Evolutionary conservation across 306 rosid species (phyloP).

Genomic region (Purshia tridentata): DNA sequence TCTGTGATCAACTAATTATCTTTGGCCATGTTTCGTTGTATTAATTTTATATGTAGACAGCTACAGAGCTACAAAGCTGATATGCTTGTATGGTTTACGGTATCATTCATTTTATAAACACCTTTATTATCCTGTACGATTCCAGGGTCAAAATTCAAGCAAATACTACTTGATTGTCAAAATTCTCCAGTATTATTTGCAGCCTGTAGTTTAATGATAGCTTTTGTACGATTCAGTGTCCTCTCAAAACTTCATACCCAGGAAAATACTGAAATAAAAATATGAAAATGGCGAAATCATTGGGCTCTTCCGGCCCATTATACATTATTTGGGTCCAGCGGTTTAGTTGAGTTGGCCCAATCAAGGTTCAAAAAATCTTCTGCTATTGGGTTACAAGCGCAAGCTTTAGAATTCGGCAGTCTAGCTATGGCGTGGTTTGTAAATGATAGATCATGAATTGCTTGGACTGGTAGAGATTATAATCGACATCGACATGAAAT

Average conservation of each 20-base stretch:
- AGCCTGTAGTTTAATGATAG: neutral
- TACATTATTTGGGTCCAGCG: too few species aligned
- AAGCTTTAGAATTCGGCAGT: too few species aligned
- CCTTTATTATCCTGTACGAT: neutral
- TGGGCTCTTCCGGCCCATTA: too few species aligned
- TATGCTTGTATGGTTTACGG: slow-evolving; percentile 28
- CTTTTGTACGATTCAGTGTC: neutral
- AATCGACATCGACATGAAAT: neutral
- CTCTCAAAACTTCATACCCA: neutral
- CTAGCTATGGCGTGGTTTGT: too few species aligned
- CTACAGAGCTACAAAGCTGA: slow-evolving; percentile 8
- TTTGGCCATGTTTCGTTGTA: slow-evolving; percentile 18
- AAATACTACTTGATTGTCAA: neutral
- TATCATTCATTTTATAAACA: slow-evolving; percentile 18
- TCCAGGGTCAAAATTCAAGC: neutral
- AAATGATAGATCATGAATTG: too few species aligned
- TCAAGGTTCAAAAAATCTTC: too few species aligned
- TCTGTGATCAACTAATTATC: slow-evolving; percentile 22
- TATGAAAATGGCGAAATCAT: too few species aligned
- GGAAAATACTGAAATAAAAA: too few species aligned
- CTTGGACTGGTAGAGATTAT: too few species aligned
- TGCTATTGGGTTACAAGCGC: too few species aligned
- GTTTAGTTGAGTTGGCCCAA: too few species aligned
- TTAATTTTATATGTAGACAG: slow-evolving; percentile 31
- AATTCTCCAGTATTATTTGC: neutral